phyloP scores from a whole-genome alignment of 306 rosid species.

The Corylus heterophylla region DNA sequence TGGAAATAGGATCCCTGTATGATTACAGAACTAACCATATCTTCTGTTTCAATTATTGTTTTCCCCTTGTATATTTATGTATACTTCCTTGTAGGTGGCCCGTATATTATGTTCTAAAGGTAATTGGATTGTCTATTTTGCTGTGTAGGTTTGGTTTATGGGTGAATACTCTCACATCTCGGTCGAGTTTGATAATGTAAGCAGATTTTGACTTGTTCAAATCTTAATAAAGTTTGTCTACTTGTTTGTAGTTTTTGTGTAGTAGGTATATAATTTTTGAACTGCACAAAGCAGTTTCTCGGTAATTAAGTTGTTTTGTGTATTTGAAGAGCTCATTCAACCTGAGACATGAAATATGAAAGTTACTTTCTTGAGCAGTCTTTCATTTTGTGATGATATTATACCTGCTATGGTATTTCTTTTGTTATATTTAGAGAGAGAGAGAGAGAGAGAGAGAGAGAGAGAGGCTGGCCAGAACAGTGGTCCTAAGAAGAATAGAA shows the following conservation, averaged over 20 bases:
- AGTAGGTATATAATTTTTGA: constrained; percentile 1
- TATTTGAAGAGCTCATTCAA: neutral
- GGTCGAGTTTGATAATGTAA: constrained; percentile 79
- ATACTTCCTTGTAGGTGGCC: constrained; percentile 4
- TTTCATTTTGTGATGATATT: neutral
- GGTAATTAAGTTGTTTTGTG: constrained; percentile 6
- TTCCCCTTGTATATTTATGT: constrained; percentile 1
- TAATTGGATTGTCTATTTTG: constrained; percentile 25
- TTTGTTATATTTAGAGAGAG: neutral
- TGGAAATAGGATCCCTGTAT: constrained; percentile 15
- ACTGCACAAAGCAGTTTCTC: constrained; percentile 10
- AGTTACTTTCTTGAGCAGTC: neutral
- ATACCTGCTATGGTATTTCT: neutral
- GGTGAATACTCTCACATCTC: constrained; percentile 87
- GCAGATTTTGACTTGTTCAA: constrained; percentile 35
- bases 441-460: neutral
- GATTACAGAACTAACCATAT: constrained; percentile 4
- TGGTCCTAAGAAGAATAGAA: neutral
- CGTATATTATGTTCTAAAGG: neutral
- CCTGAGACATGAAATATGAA: neutral
- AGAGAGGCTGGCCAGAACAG: neutral
- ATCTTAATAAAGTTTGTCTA: constrained; percentile 17
- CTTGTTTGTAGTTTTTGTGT: constrained; percentile 14
- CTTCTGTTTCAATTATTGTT: constrained; percentile 14
- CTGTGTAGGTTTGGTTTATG: constrained; percentile 92